Percentiles rank a stretch among this genome's conserved stretches.
phyloP scores from a whole-genome alignment of 2,329 filamentous ascomycete species.

The Ophiostoma australiae region DNA sequence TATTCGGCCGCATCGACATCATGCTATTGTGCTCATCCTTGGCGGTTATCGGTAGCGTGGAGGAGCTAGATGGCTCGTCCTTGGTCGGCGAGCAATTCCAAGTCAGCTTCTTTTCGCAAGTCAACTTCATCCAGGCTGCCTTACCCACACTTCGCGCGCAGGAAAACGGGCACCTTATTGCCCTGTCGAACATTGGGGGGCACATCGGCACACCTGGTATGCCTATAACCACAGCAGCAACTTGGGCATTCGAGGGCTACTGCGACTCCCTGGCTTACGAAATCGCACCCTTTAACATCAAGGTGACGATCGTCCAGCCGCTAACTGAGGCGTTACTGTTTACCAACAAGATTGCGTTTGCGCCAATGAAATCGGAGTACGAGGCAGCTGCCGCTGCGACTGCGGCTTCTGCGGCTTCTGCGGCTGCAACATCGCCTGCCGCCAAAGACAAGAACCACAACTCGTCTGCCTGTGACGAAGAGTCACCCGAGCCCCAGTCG shows the following conservation, averaged over 20 bases:
- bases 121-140: slow-evolving; percentile 89
- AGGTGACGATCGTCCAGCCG: slow-evolving; percentile 90
- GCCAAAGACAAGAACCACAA: neutral
- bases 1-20: slow-evolving; percentile 85
- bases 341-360: slow-evolving; percentile 80
- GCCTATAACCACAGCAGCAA: slow-evolving; percentile 84
- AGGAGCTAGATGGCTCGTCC: slow-evolving; percentile 60
- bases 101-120: slow-evolving; percentile 87
- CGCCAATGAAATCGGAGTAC: slow-evolving; percentile 62
- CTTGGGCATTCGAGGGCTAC: slow-evolving; percentile 93
- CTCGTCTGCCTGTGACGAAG: neutral
- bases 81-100: slow-evolving; percentile 90
- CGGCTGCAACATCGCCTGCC: slow-evolving; percentile 41
- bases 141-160: slow-evolving; percentile 75
- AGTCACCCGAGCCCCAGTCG: slow-evolving; percentile 2
- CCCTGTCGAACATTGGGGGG: slow-evolving; percentile 83
- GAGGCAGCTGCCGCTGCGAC: slow-evolving; percentile 53
- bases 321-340: slow-evolving; percentile 87
- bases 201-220: slow-evolving; percentile 91
- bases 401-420: slow-evolving; percentile 58
- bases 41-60: slow-evolving; percentile 83
- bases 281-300: slow-evolving; percentile 93
- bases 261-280: slow-evolving; percentile 95
- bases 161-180: slow-evolving; percentile 82
- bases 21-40: slow-evolving; percentile 85